Conservation (phyloP, 495 filamentous ascomycete genomes). For the Neurospora sublineolata region DNA sequence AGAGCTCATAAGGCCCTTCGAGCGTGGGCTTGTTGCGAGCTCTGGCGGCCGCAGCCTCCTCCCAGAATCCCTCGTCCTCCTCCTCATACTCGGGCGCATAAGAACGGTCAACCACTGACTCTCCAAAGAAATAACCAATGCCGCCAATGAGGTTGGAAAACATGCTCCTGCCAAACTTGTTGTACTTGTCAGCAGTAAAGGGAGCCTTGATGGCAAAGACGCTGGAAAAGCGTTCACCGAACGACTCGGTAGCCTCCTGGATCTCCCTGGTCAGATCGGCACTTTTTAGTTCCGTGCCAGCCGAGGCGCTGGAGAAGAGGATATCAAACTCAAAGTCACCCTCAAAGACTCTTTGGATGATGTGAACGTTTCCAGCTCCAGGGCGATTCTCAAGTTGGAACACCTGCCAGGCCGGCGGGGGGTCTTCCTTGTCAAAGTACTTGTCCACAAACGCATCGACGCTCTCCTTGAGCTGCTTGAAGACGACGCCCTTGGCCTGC, state of each 20-base stretch:
- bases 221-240: conserved; percentile 61
- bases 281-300: conserved; percentile 44
- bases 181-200: conserved; percentile 61
- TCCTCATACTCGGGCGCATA: conserved; percentile 87
- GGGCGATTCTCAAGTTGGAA: conserved; percentile 66
- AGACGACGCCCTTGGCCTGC: conserved; percentile 78
- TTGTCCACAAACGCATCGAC: conserved; percentile 55
- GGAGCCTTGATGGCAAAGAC: conserved; percentile 66
- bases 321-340: conserved; percentile 92
- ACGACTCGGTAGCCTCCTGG: conserved; percentile 49
- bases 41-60: conserved; percentile 67
- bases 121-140: conserved; percentile 89
- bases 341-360: conserved; percentile 87
- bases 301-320: conserved; percentile 74
- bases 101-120: conserved; percentile 77
- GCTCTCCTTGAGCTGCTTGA: conserved; percentile 63
- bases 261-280: conserved; percentile 61
- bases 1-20: conserved; percentile 82
- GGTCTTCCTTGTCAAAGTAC: conserved; percentile 56
- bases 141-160: conserved; percentile 91
- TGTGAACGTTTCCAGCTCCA: conserved; percentile 67
- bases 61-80: conserved; percentile 95
- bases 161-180: conserved; percentile 74
- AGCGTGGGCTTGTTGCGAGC: conserved; percentile 49
- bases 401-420: conserved; percentile 74